Evolutionary conservation across 768 basidiomycete species (phyloP).

Genomic region (Melanogaster broomeanus): DNA sequence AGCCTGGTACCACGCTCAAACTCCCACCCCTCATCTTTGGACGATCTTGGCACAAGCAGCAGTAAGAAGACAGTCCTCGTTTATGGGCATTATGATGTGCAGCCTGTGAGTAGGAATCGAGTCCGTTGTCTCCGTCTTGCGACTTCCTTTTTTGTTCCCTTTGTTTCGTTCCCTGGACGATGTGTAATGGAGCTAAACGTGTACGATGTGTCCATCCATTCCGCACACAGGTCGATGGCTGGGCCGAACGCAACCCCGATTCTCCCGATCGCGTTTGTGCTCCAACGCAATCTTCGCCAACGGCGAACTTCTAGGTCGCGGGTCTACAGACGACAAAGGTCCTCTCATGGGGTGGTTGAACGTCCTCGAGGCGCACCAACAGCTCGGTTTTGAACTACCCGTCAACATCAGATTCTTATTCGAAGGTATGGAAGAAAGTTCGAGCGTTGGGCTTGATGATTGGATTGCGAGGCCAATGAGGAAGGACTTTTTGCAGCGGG

Average conservation of each 20-base stretch:
- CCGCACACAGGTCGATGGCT: not conserved
- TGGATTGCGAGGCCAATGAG: constrained; percentile 70
- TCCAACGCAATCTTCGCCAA: constrained; percentile 44
- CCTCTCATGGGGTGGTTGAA: constrained; percentile 90
- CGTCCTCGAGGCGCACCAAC: constrained; percentile 80
- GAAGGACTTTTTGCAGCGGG: constrained; percentile 76
- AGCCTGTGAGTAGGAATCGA: constrained; percentile 74
- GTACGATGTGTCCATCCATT: no score
- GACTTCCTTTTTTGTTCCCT: no score
- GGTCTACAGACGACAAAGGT: constrained; percentile 89
- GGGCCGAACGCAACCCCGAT: not conserved
- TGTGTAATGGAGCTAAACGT: no score
- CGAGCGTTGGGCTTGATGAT: constrained; percentile 82
- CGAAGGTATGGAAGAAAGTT: constrained; percentile 94
- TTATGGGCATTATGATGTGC: constrained; percentile 92
- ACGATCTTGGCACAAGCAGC: not conserved
- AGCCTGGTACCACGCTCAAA: not conserved
- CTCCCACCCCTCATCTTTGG: not conserved
- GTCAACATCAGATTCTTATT: constrained; percentile 89
- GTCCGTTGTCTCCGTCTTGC: no score
- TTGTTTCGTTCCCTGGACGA: no score
- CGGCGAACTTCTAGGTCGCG: constrained; percentile 76
- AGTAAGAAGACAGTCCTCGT: constrained; percentile 76
- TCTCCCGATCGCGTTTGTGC: constrained; percentile 70
- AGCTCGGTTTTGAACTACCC: constrained; percentile 68